These are phyloP conservation scores for Arabidopsis arenosa DNA, from an alignment of 345 rosid species.

Conservation along the genomic window DNA sequence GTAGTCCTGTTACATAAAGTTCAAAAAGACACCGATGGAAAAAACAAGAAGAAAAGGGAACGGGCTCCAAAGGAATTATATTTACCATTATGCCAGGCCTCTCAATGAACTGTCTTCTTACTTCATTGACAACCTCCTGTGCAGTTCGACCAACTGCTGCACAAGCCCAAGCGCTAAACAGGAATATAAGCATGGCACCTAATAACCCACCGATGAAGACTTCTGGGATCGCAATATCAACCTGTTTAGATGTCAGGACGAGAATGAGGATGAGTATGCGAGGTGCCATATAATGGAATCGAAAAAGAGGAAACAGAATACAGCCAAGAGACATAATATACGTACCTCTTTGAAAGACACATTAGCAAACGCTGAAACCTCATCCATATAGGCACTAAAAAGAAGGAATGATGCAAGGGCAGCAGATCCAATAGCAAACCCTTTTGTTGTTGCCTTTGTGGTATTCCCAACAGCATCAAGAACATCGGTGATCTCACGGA, in stretches of 20 bases:
- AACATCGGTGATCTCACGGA: conserved; percentile 93
- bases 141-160: conserved; percentile 97
- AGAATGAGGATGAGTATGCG: not conserved
- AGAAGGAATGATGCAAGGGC: conserved; percentile 98
- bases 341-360: conserved; percentile 78
- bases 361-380: conserved; percentile 83
- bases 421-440: conserved; percentile 99
- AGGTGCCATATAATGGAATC: not conserved
- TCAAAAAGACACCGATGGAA: not conserved
- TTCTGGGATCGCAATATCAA: conserved; percentile 95
- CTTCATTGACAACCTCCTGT: conserved; percentile 97
- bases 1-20: conserved; percentile 62
- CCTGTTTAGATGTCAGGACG: conserved; percentile 53
- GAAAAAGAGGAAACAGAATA: conserved; percentile 4
- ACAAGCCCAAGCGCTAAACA: conserved; percentile 96
- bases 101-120: conserved; percentile 95
- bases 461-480: conserved; percentile 99
- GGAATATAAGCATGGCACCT: conserved; percentile 93
- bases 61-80: not conserved
- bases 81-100: conserved; percentile 98
- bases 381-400: conserved; percentile 99
- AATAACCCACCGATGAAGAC: conserved; percentile 91
- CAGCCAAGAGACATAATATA: conserved; percentile 7
- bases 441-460: conserved; percentile 98
- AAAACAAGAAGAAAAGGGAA: not conserved